Evolutionary conservation across 371 early-diverging fungal species (phyloP), one percentile per base, ranked within the genome.

Genomic region (Zychaea mexicana): DNA sequence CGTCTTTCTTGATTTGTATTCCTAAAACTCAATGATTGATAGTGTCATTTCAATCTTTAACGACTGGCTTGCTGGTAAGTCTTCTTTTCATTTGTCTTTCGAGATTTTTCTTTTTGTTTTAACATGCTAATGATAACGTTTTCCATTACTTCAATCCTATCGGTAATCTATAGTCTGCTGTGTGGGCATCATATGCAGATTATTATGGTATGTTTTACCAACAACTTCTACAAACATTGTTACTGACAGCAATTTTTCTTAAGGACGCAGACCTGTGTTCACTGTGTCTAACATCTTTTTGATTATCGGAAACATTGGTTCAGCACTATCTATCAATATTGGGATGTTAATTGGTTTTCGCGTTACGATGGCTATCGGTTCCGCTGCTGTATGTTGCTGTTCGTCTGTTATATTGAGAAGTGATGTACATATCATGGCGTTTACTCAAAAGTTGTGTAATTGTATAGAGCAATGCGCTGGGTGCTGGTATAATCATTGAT

Each of bases 401-500:
- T 6, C 5, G 3, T 26, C 5, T 47, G 3, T 24, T 24, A 1
- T 49, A 12, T 24, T 24, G 1, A 22, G 0, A 19, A 17, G 9
- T 49, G 10, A 4, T 49, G 9, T 22, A 4, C 5, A 36, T 15
- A 17, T 46, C 3, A 2, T 17, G 12, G 8, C 9, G 2, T 22
- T n/a, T 12, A 33, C 13, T 21, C 24, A 21, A 19, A n/a, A 30
- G 45, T 8, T 22, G 6, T 19, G 9, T 26, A 15, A 45, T 15
- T 52, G n/a, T 6, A 58, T 2, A 39, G 36, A 15, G 70, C 0
- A 70, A 76, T 73, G 74, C 77, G 7, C 61, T 77, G 66, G 82
- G 82, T 2, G 79, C 79, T 24, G 82, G 77, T 9, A 81, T 79
- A 2, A 73, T 81, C 21, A 62, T 71, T 9, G 82, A 81, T 52